These are phyloP conservation scores for Thielaviopsis musarum DNA, from an alignment of 2,329 filamentous ascomycete species.

Conservation along the genomic window DNA sequence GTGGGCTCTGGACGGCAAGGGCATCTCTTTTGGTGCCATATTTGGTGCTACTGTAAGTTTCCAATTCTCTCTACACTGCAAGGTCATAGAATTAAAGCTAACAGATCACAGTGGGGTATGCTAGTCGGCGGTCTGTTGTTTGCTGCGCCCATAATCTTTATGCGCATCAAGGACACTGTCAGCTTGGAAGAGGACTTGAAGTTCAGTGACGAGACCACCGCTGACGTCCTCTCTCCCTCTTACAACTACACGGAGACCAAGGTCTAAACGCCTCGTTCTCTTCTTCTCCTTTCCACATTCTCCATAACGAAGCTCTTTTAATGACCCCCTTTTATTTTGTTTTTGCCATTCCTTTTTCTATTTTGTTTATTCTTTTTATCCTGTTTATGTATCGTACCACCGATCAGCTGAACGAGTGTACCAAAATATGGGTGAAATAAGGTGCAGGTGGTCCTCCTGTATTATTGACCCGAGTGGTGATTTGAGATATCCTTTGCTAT, in stretches of 20 bases:
- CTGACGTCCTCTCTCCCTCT: slow-evolving; percentile 38
- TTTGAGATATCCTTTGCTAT: no score
- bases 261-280: not conserved
- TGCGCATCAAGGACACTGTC: slow-evolving; percentile 71
- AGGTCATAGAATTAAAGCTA: no score
- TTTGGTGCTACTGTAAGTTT: slow-evolving; percentile 38
- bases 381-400: no score
- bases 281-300: not conserved
- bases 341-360: not conserved
- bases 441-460: no score
- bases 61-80: slow-evolving; percentile 3
- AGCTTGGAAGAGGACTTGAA: slow-evolving; percentile 64
- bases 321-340: not conserved
- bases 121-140: slow-evolving; percentile 57
- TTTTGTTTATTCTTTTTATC: no score
- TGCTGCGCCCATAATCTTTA: slow-evolving; percentile 62
- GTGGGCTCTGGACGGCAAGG: slow-evolving; percentile 49
- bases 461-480: no score
- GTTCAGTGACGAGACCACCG: slow-evolving; percentile 68
- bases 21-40: slow-evolving; percentile 50
- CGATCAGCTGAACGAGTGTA: no score
- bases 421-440: no score
- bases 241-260: not conserved
- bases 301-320: not conserved
- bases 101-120: slow-evolving; percentile 43